These are phyloP conservation scores for Leccinum barrowsii DNA, from an alignment of 768 basidiomycete genomes.

Conservation along the genomic window DNA sequence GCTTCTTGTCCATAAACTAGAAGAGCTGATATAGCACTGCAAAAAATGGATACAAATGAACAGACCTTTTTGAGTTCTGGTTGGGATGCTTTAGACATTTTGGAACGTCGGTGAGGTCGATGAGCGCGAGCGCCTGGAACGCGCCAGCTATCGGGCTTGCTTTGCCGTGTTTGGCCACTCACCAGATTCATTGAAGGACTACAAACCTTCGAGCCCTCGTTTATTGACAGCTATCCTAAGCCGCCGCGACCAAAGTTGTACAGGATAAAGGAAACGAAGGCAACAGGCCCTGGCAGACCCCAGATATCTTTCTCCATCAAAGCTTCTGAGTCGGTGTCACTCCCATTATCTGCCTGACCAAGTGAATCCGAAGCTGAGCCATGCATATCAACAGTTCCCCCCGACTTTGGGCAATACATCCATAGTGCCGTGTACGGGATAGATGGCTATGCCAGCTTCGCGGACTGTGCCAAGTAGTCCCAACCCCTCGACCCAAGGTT, in stretches of 20 bases:
- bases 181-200: neutral
- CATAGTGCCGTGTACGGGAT: neutral
- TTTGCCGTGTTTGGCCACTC: conserved; percentile 32
- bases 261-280: neutral
- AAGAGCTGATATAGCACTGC: neutral
- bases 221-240: neutral
- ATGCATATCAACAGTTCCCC: conserved; percentile 6
- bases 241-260: neutral
- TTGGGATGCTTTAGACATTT: conserved; percentile 92
- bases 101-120: conserved; percentile 12
- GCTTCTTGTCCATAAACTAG: conserved; percentile 98
- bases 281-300: too few relatives aligned
- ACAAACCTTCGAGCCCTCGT: neutral
- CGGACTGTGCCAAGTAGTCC: conserved; percentile 25
- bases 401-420: conserved; percentile 1
- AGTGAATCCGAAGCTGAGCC: conserved; percentile 12
- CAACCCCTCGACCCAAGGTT: conserved; percentile 25
- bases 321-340: conserved; percentile 14
- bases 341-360: neutral
- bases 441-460: conserved; percentile 45
- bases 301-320: neutral
- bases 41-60: conserved; percentile 1
- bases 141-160: conserved; percentile 14
- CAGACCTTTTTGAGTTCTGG: conserved; percentile 98
- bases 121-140: neutral